Conservation (phyloP, 176 grass and related monocot genomes). For the Pharus latifolius region DNA sequence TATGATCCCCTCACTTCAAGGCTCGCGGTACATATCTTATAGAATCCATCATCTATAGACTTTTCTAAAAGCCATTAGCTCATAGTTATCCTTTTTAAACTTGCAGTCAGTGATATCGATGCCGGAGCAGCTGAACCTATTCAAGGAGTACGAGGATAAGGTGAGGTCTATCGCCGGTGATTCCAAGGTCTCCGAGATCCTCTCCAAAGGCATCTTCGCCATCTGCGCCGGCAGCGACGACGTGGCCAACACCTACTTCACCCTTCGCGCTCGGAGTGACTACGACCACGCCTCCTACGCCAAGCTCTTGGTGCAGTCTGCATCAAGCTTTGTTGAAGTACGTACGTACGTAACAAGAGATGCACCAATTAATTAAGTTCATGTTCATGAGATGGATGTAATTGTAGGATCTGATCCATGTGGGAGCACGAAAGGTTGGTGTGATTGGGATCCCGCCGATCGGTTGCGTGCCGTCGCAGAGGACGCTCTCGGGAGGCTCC, state of each 20-base stretch:
- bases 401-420: slow-evolving; percentile 29
- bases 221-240: slow-evolving; percentile 78
- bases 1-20: slow-evolving; percentile 54
- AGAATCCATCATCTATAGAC: background rate
- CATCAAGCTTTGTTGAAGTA: slow-evolving; percentile 40
- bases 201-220: slow-evolving; percentile 25
- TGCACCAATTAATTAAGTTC: no score
- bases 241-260: slow-evolving; percentile 78
- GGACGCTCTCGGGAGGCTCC: slow-evolving; percentile 44
- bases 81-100: background rate
- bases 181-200: background rate
- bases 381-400: background rate
- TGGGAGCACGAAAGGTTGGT: slow-evolving; percentile 42
- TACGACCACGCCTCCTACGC: slow-evolving; percentile 58
- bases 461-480: slow-evolving; percentile 77
- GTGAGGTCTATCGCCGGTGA: slow-evolving; percentile 28
- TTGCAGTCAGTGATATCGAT: slow-evolving; percentile 44
- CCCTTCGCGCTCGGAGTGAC: background rate
- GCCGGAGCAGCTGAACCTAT: slow-evolving; percentile 38
- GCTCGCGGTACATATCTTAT: slow-evolving; percentile 10
- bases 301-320: slow-evolving; percentile 22
- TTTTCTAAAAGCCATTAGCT: background rate
- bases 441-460: slow-evolving; percentile 67
- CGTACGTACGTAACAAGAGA: no score
- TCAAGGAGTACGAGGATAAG: slow-evolving; percentile 48